Base-by-base conservation (phyloP, 2,329 filamentous ascomycete genomes). In the Colletotrichum higginsianum region DNA sequence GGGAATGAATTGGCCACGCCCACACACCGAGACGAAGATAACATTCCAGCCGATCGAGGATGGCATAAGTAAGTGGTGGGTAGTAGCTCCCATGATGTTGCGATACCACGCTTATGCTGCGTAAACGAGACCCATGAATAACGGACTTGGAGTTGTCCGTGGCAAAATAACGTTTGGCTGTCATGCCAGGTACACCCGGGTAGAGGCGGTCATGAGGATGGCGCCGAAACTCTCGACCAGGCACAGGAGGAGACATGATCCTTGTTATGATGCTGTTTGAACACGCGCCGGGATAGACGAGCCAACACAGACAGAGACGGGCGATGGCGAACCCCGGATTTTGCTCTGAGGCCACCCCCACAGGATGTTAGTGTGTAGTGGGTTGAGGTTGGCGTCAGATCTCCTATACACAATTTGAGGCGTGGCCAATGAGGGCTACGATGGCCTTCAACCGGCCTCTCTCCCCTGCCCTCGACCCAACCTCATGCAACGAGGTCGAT, bases 111-210 rank as follows among this genome's bases (percentile, higher is more conserved):
- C 26, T 61, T 13, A 23, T n/a, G 26, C 42, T 47, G 42, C 21
- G 44, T 47, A 16, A 30, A 21, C 13, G 18, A 61, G 58, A 38
- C 12, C 53, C 61, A 44, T 65, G 61, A 15, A 42, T 50, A 15
- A 42, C 57, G 64, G 52, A 58, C 18, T 61, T 71, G 63, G 44
- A 61, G 52, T 62, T 46, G 57, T 71, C 68, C 58, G 58, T 67
- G 21, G 46, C 68, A 8, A 63, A 58, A 68, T 63, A 58, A 58
- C 52, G 21, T 71, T 71, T 71, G 52, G 38, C 1, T 68, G 50
- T 63, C 64, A 68, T 42, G 65, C 68, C 68, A 63, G 68, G 68
- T 42, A 62, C 52, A 58, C 68, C 68, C 58, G 26, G 68, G 50
- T 57, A 42, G 52, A 40, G 55, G 44, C 13, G 68, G 68, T 71